Conservation (phyloP, 2,329 filamentous ascomycete genomes). For the Colletotrichum echinochloae region DNA sequence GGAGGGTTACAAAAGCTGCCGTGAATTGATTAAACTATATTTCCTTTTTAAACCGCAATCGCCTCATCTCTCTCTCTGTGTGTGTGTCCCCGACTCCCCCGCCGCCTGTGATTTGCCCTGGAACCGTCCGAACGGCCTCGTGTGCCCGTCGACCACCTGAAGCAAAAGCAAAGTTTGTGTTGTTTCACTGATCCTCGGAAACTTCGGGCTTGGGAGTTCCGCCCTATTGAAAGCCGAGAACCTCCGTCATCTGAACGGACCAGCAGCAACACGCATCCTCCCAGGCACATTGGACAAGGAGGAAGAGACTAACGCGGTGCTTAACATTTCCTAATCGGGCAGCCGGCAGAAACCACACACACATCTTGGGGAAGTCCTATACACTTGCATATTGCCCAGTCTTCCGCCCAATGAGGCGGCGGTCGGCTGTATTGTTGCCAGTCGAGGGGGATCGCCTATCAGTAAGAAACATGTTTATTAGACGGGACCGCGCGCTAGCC, state of each 20-base stretch:
- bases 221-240: not conserved
- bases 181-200: not conserved
- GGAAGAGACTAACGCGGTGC: conserved; percentile 12
- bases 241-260: not conserved
- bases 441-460: conserved; percentile 10
- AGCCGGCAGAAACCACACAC: not conserved
- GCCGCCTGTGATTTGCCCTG: too few relatives aligned
- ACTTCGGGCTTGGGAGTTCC: not conserved
- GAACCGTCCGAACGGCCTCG: too few relatives aligned
- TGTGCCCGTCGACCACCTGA: not conserved
- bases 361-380: conserved; percentile 11
- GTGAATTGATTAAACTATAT: conserved; percentile 21
- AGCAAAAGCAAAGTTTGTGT: too few relatives aligned
- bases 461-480: not conserved
- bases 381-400: conserved; percentile 19
- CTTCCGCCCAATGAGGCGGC: not conserved
- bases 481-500: not conserved
- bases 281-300: not conserved
- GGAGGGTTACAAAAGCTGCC: not conserved
- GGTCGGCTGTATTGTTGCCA: not conserved
- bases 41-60: not conserved
- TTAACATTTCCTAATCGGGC: conserved; percentile 1
- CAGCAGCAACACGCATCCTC: not conserved
- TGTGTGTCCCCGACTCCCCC: rapidly evolving
- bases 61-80: too few relatives aligned